Evolutionary conservation across 345 rosid genomes (phyloP).

Genomic region (Corymbia maculata): DNA sequence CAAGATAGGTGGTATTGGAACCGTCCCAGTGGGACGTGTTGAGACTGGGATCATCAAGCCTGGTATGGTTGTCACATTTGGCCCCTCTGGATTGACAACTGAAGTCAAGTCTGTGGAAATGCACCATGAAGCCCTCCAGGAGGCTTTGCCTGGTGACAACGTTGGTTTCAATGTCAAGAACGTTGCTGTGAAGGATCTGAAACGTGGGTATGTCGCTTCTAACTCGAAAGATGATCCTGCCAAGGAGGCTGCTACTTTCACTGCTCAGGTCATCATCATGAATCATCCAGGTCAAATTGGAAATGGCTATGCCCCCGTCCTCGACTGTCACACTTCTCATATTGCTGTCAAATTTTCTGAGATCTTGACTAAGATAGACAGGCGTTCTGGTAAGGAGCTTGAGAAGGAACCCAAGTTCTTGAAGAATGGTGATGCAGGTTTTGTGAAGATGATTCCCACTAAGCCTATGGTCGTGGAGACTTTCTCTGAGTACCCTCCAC

Average conservation of each 20-base stretch:
- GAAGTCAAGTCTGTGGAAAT: slow-evolving; percentile 28
- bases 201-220: slow-evolving; percentile 30
- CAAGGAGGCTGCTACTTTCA: slow-evolving; percentile 27
- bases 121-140: slow-evolving; percentile 32
- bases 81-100: slow-evolving; percentile 22
- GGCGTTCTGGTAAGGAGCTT: slow-evolving; percentile 65
- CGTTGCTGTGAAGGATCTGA: slow-evolving; percentile 29
- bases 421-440: slow-evolving; percentile 62
- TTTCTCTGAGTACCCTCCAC: slow-evolving; percentile 8
- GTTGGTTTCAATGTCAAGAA: slow-evolving; percentile 37
- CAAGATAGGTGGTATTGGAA: slow-evolving; percentile 32
- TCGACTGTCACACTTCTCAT: slow-evolving; percentile 52
- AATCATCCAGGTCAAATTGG: slow-evolving; percentile 62
- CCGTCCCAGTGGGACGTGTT: slow-evolving; percentile 27
- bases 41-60: slow-evolving; percentile 23
- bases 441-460: slow-evolving; percentile 48
- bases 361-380: slow-evolving; percentile 59
- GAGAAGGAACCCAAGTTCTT: slow-evolving; percentile 65
- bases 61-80: slow-evolving; percentile 23
- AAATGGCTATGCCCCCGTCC: slow-evolving; percentile 45
- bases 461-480: slow-evolving; percentile 32
- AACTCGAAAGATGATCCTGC: slow-evolving; percentile 37
- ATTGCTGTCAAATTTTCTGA: slow-evolving; percentile 55
- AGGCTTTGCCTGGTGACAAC: slow-evolving; percentile 30
- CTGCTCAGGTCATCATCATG: slow-evolving; percentile 55